Evolutionary conservation across 495 filamentous ascomycete species (phyloP).

Genomic region (Massariosphaeria phaeospora): DNA sequence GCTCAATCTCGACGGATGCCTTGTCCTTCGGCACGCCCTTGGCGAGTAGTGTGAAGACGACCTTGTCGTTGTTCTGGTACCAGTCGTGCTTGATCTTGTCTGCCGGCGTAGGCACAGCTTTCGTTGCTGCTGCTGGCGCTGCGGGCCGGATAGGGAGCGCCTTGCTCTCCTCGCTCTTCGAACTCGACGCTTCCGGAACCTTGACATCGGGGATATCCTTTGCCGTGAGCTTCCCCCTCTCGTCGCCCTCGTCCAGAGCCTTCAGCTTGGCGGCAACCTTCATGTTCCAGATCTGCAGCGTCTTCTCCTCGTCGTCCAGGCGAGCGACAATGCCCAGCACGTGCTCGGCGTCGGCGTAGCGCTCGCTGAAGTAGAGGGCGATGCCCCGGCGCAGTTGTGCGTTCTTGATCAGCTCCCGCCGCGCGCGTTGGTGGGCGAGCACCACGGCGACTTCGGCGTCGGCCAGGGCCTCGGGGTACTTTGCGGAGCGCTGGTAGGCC

Average conservation of each 20-base stretch:
- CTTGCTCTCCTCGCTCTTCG: conserved; percentile 32
- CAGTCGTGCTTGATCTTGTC: conserved; percentile 72
- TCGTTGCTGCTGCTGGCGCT: conserved; percentile 5
- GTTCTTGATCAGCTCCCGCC: conserved; percentile 70
- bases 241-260: conserved; percentile 49
- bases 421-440: conserved; percentile 65
- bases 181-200: conserved; percentile 40
- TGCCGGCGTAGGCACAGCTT: conserved; percentile 46
- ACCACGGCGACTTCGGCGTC: conserved; percentile 78
- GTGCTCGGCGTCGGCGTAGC: conserved; percentile 70
- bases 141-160: not conserved
- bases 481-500: conserved; percentile 65
- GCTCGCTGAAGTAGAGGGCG: conserved; percentile 62
- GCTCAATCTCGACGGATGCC: conserved; percentile 53
- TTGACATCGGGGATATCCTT: conserved; percentile 59
- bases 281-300: conserved; percentile 57
- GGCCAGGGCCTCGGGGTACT: conserved; percentile 55
- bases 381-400: conserved; percentile 79
- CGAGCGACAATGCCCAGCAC: conserved; percentile 64
- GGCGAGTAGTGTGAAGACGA: conserved; percentile 65
- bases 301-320: conserved; percentile 56
- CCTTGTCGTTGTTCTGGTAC: conserved; percentile 65
- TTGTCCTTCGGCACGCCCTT: conserved; percentile 66
- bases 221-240: conserved; percentile 53
- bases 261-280: conserved; percentile 55